Conservation (phyloP, 2,329 filamentous ascomycete species). For the Neonectria sp. region DNA sequence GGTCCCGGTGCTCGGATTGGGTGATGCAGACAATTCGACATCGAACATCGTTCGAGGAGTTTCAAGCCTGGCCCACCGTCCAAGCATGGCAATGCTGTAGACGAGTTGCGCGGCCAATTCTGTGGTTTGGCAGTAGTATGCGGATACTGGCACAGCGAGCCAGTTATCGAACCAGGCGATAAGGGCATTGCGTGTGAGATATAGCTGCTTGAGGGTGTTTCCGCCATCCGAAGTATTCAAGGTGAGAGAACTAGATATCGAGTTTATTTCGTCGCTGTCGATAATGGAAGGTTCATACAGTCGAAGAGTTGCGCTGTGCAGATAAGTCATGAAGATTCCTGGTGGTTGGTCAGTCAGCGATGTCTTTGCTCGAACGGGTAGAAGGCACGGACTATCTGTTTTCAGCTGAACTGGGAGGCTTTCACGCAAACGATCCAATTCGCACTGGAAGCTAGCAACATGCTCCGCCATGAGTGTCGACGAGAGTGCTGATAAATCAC, state of each 20-base stretch:
- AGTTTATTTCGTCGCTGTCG: constrained; percentile 57
- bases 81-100: constrained; percentile 65
- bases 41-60: constrained; percentile 19
- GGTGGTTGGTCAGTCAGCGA: background rate
- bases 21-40: too few relatives aligned
- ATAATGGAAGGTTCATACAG: constrained; percentile 64
- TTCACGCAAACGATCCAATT: constrained; percentile 59
- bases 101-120: constrained; percentile 62
- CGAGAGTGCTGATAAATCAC: constrained; percentile 52
- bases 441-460: constrained; percentile 61
- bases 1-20: too few relatives aligned
- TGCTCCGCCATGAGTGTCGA: constrained; percentile 61
- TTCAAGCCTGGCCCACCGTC: constrained; percentile 64
- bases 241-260: constrained; percentile 60
- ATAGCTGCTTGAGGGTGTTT: constrained; percentile 65
- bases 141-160: constrained; percentile 58
- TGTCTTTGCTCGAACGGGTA: accelerated
- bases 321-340: constrained; percentile 59
- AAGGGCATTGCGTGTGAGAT: constrained; percentile 63
- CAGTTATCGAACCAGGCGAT: constrained; percentile 66
- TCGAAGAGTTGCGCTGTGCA: constrained; percentile 59
- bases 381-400: constrained; percentile 54
- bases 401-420: constrained; percentile 54
- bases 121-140: constrained; percentile 64
- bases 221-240: constrained; percentile 54